Evolutionary conservation across 805 yeast genomes (phyloP), one percentile per base, ranked within the genome.

Genomic region (Kazachstania martiniae): DNA sequence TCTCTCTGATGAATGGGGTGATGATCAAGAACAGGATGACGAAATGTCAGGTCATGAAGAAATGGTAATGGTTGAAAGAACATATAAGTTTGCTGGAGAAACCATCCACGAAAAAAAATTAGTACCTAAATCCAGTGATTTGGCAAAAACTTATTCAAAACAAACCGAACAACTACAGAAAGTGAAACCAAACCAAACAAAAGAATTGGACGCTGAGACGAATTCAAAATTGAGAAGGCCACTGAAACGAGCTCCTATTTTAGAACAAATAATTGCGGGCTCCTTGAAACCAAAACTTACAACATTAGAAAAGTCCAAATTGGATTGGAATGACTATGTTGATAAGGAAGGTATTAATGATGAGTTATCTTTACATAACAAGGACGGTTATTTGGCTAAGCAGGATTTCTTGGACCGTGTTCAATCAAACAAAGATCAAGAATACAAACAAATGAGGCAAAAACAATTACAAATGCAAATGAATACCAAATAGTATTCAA

Each of bases 251-350:
- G 78, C 82, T 3, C 76, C 89, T 17, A 59, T 84, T 19, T 60
- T 86, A 6, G 87, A 82, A 51, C 83, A 78, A 35, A 86, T 86
- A 23, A 69, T 85, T 28, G 62, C 72, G 27, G 69, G 77, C 8
- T 66, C 81, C 3, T 72, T 78, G 41, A 76, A 80, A 43, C 74
- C 83, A 21, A 89, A 85, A 52, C 65, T 91, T 39, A 82, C 94
- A 16, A 91, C 98, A 0, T 62, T 91, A 41, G 97, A 91, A 53
- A 91, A 91, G 58, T 82, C 94, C 1, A 66, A 94, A 40, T 65
- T 91, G 31, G 98, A 91, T 58, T 91, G 97, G 94, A 93, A 94
- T 1, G 74, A 82, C 29, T 86, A 82, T 59, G 95, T 91, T 19
- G 96, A 89, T 58, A 70, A 80, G 42, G 76, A 77, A 41, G 86